Base-by-base conservation (phyloP, 2,329 filamentous ascomycete genomes). In the Drechslerella dactyloides region DNA sequence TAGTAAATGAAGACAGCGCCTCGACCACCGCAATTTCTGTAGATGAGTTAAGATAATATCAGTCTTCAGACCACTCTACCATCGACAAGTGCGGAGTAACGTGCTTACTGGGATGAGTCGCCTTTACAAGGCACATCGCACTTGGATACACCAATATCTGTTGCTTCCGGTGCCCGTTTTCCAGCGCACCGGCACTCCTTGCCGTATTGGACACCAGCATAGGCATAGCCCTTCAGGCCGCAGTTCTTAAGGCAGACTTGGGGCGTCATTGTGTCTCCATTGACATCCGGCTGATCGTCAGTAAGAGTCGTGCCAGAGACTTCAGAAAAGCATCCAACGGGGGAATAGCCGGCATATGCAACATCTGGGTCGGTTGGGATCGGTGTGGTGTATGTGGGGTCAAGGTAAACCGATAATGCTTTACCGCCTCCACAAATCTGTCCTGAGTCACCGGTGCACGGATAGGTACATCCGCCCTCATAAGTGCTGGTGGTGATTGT, bases 111-210 rank as follows among this genome's bases (percentile, higher is more conserved):
- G 21, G 48, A 54, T 8, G 54, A 6, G 44, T 70, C 61, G 15
- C 66, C 66, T 33, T 63, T 63, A 54, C 66, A 70, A n/a, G 24
- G 15, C 4, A 57, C 7, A 37, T 56, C 51, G 46, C 65, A 69
- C 19, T 62, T 42, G 58, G 37, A n/a, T 37, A 55, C 51, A 19
- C 57, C 57, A 30, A 53, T 8, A 24, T 42, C 13, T 11, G 40
- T 1, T n/a, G 52, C 19, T 52, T 27, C 52, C 30, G 57, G 57
- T 10, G 65, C 51, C 10, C 52, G 57, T 48, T 70, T 70, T 15
- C 66, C 59, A 5, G 59, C 66, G 21, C 66, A 70, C 54, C 59
- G 64, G 44, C 66, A 70, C 59, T 70, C 59, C n/a, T 59, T 21
- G 8, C 66, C 66, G 19, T 59, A 70, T 56, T 70, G 59, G 8